Evolutionary conservation across 164 flowering plant genomes (phyloP).

Genomic region (Nymphaea colorata): DNA sequence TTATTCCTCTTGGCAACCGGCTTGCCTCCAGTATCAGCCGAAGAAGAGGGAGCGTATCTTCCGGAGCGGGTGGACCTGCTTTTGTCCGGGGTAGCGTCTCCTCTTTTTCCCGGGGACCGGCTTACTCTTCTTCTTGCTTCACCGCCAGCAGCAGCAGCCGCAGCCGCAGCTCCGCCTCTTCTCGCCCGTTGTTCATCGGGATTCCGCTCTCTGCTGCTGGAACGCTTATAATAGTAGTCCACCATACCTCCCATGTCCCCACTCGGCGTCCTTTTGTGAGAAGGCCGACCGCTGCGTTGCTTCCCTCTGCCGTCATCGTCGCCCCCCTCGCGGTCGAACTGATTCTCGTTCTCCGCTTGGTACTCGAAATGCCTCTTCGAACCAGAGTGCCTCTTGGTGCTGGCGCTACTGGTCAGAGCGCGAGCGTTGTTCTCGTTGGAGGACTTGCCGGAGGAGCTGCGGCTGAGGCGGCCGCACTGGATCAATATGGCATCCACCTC

Average conservation of each 20-base stretch:
- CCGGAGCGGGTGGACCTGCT: not conserved
- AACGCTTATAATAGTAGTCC: slow-evolving; percentile 27
- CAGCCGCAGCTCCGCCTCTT: slow-evolving; percentile 19
- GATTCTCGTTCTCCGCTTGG: not conserved
- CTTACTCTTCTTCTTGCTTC: slow-evolving; percentile 52
- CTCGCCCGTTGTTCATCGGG: slow-evolving; percentile 1
- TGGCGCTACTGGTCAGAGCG: slow-evolving; percentile 1
- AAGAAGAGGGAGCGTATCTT: not conserved
- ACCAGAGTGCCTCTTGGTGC: slow-evolving; percentile 49
- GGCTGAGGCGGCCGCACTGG: slow-evolving; percentile 87
- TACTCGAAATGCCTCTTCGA: slow-evolving; percentile 79
- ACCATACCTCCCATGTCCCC: slow-evolving; percentile 32
- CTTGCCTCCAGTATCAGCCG: slow-evolving; percentile 43
- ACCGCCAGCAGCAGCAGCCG: not conserved
- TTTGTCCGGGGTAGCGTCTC: slow-evolving; percentile 24
- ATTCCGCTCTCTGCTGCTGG: slow-evolving; percentile 43
- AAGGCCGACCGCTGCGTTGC: slow-evolving; percentile 28
- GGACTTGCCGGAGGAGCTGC: slow-evolving; percentile 64
- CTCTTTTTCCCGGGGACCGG: slow-evolving; percentile 71
- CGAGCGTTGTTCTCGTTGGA: slow-evolving; percentile 1
- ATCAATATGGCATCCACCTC: slow-evolving; percentile 89
- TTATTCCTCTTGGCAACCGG: slow-evolving; percentile 16
- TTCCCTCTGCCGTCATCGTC: slow-evolving; percentile 16
- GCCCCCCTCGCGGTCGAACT: slow-evolving; percentile 4
- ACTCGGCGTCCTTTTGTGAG: slow-evolving; percentile 63